phyloP scores from a whole-genome alignment of 306 rosid genomes.

The Cajanus cajan region DNA sequence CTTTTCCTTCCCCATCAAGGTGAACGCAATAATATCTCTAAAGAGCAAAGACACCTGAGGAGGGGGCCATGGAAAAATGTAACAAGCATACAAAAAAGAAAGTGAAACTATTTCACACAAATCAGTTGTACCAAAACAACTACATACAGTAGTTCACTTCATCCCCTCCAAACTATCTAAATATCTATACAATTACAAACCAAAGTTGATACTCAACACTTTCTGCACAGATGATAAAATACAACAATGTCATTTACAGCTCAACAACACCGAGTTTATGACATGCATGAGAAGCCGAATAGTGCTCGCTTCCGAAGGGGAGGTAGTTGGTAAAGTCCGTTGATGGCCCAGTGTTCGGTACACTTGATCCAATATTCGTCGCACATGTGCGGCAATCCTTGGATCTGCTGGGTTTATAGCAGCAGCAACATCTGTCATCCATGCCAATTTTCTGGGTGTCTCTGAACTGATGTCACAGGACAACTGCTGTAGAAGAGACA shows the following conservation, averaged over 20 bases:
- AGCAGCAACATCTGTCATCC: constrained; percentile 73
- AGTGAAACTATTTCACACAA: constrained; percentile 41
- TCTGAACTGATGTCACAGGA: constrained; percentile 53
- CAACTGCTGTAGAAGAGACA: constrained; percentile 72
- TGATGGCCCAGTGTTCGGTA: constrained; percentile 50
- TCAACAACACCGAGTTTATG: constrained; percentile 58
- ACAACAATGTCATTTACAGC: constrained; percentile 60
- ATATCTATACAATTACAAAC: constrained; percentile 41
- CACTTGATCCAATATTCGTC: constrained; percentile 57
- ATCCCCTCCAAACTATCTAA: constrained; percentile 34
- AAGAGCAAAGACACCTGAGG: not conserved
- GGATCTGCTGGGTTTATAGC: constrained; percentile 61
- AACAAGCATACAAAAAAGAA: constrained; percentile 14
- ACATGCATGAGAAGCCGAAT: constrained; percentile 74
- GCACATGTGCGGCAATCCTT: constrained; percentile 46
- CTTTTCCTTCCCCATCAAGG: constrained; percentile 5
- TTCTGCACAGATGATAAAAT: constrained; percentile 31
- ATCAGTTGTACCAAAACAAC: constrained; percentile 29
- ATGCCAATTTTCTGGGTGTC: constrained; percentile 52
- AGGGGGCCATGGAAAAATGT: not conserved
- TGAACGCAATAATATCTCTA: not conserved
- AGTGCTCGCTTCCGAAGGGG: constrained; percentile 53
- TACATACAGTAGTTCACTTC: constrained; percentile 28
- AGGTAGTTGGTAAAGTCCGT: constrained; percentile 42
- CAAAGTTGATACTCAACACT: constrained; percentile 28